A percentile compares a stretch with the other conserved stretches of the same genome.
These are phyloP conservation scores for Xerocomus amazonicus DNA, from an alignment of 1,284 basidiomycete species.

Conservation along the genomic window DNA sequence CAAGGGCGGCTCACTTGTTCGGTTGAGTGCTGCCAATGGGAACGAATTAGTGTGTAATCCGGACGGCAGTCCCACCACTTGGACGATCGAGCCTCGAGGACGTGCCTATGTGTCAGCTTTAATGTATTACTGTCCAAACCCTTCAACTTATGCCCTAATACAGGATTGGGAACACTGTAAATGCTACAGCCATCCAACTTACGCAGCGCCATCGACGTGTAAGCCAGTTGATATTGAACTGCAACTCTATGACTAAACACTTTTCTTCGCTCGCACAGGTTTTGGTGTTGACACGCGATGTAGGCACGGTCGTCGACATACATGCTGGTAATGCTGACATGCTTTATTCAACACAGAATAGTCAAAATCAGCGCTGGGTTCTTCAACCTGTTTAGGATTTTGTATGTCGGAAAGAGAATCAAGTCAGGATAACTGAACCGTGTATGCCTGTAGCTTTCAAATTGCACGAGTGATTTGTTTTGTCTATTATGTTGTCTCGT, in stretches of 20 bases:
- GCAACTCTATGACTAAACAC: background rate
- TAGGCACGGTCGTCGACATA: background rate
- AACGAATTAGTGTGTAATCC: background rate
- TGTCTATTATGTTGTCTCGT: too few species aligned
- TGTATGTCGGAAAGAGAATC: too few species aligned
- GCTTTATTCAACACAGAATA: background rate
- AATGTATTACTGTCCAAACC: background rate
- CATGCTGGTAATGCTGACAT: background rate
- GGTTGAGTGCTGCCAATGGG: background rate
- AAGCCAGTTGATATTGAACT: background rate
- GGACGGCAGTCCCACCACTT: background rate
- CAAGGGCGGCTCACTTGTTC: background rate
- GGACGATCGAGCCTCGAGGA: background rate
- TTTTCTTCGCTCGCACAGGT: background rate
- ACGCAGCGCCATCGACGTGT: background rate
- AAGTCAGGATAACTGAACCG: too few species aligned
- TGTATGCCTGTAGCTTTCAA: too few species aligned
- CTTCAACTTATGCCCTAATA: background rate
- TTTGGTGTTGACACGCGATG: background rate
- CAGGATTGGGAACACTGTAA: constrained; percentile 1
- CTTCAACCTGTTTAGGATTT: background rate
- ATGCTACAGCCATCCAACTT: background rate
- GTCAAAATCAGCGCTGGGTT: background rate
- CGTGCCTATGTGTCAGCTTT: background rate
- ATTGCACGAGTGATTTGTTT: too few species aligned